These are phyloP conservation scores for Pulveroboletus sp. DNA, from an alignment of 768 basidiomycete species.

Conservation along the genomic window DNA sequence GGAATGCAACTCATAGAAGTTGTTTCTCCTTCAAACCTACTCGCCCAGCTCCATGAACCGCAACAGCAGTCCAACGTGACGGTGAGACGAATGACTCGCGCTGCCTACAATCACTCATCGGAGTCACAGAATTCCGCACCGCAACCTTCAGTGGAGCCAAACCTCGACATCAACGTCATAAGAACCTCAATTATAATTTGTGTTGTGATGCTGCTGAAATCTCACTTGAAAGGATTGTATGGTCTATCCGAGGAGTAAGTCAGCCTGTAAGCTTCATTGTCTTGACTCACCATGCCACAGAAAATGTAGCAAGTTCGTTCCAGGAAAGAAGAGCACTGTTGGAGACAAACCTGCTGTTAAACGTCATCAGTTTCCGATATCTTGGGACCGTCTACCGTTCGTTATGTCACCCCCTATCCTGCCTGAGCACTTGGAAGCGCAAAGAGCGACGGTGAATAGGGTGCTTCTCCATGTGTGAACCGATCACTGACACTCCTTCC, in stretches of 20 bases:
- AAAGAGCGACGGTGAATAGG: slow-evolving; percentile 58
- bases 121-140: not conserved
- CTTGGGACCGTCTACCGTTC: slow-evolving; percentile 72
- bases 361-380: slow-evolving; percentile 56
- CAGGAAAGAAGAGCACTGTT: slow-evolving; percentile 83
- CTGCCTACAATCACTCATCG: not conserved
- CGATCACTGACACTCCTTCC: not conserved
- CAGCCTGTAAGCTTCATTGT: not conserved
- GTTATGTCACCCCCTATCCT: slow-evolving; percentile 57
- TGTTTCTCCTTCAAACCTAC: slow-evolving; percentile 65
- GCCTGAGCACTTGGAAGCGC: slow-evolving; percentile 53
- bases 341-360: slow-evolving; percentile 78
- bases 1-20: slow-evolving; percentile 80
- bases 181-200: slow-evolving; percentile 71
- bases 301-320: slow-evolving; percentile 85
- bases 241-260: slow-evolving; percentile 88
- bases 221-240: slow-evolving; percentile 79
- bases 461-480: slow-evolving; percentile 7
- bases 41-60: slow-evolving; percentile 51
- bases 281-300: slow-evolving; percentile 35
- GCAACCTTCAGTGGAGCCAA: slow-evolving; percentile 1
- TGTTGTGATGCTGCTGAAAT: slow-evolving; percentile 85
- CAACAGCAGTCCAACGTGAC: slow-evolving; percentile 4
- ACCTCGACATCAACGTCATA: slow-evolving; percentile 34
- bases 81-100: slow-evolving; percentile 1